These are phyloP conservation scores for Nemania sp. DNA, from an alignment of 2,329 filamentous ascomycete species.

Conservation along the genomic window DNA sequence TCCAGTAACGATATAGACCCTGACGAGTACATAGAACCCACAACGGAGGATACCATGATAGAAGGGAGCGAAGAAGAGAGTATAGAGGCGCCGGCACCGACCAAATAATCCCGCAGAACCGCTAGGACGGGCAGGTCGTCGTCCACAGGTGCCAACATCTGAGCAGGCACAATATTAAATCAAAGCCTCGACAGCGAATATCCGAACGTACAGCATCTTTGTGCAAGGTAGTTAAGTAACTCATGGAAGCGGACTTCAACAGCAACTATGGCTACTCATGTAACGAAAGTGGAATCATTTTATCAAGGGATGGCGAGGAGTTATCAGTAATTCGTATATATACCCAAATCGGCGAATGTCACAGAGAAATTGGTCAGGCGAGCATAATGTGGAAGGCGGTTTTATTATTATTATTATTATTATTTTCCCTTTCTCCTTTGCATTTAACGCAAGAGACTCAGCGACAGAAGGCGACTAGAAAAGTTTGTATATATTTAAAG, in stretches of 20 bases:
- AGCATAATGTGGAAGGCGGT: background rate
- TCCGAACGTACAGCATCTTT: background rate
- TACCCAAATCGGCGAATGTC: constrained; percentile 12
- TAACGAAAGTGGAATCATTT: constrained; percentile 9
- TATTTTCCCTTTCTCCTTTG: background rate
- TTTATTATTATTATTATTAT: too few relatives aligned
- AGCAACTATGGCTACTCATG: background rate
- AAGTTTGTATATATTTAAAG: too few relatives aligned
- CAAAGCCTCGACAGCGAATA: background rate
- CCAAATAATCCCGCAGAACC: background rate
- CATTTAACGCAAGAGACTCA: background rate
- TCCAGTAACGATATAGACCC: constrained; percentile 13
- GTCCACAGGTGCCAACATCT: background rate
- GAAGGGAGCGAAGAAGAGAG: constrained; percentile 11
- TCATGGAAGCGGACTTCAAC: background rate
- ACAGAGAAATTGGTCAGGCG: background rate
- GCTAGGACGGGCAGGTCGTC: background rate
- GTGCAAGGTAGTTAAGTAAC: background rate
- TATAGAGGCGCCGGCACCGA: background rate
- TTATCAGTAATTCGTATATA: constrained; percentile 2
- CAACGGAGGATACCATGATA: constrained; percentile 23
- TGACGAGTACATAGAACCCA: constrained; percentile 17
- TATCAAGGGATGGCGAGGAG: background rate
- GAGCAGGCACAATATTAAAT: background rate
- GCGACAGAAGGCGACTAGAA: background rate